A percentile compares a stretch with the other conserved stretches of the same genome.
Evolutionary conservation across 306 rosid genomes (phyloP).

Genomic region (Prinsepia uniflora): DNA sequence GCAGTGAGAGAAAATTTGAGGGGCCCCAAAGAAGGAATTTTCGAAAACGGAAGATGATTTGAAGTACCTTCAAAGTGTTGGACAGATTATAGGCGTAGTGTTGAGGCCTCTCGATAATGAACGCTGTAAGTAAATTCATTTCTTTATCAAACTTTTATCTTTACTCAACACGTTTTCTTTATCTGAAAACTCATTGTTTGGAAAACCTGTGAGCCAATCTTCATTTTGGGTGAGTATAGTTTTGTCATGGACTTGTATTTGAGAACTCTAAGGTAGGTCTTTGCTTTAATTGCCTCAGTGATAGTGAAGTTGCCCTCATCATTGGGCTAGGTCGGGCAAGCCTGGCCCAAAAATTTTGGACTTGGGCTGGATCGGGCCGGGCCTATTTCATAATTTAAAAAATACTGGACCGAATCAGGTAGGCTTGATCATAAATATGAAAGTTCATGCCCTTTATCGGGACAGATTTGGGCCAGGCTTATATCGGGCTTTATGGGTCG

Average conservation of each 20-base stretch:
- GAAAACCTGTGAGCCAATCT: too few species aligned
- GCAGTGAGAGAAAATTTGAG: constrained; percentile 75
- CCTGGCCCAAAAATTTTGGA: too few species aligned
- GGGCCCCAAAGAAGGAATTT: constrained; percentile 74
- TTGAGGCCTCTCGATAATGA: constrained; percentile 92
- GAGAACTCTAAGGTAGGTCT: background rate
- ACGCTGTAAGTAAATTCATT: constrained; percentile 44
- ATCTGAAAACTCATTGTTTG: background rate
- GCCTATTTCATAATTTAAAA: too few species aligned
- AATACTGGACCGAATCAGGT: too few species aligned
- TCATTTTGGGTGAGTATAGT: too few species aligned
- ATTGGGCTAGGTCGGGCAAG: too few species aligned
- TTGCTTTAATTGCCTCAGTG: constrained; percentile 48
- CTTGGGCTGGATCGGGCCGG: too few species aligned
- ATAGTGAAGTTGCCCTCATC: too few species aligned
- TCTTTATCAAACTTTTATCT: background rate
- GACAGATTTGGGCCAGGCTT: too few species aligned
- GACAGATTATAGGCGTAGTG: constrained; percentile 90
- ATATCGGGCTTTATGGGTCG: too few species aligned
- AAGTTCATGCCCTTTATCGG: too few species aligned
- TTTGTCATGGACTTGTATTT: background rate
- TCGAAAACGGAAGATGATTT: constrained; percentile 89
- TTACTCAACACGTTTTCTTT: background rate
- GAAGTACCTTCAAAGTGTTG: constrained; percentile 93
- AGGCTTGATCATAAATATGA: too few species aligned